Evolutionary conservation across 495 filamentous ascomycete genomes (phyloP).

Genomic region (Penicillium canariense): DNA sequence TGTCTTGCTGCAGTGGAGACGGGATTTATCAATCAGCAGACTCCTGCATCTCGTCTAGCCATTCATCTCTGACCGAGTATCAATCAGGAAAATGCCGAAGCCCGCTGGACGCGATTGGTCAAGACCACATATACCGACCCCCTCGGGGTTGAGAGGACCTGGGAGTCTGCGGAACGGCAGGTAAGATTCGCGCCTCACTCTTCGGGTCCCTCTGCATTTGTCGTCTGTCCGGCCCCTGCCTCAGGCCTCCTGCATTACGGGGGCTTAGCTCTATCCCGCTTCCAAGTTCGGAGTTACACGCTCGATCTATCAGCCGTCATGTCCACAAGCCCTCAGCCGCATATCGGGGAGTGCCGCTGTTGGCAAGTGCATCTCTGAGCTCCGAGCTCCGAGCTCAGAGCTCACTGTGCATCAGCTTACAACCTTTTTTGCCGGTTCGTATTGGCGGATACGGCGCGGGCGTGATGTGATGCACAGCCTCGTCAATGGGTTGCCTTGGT

Average conservation of each 20-base stretch:
- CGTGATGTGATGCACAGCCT: neutral
- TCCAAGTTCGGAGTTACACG: neutral
- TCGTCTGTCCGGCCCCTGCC: neutral
- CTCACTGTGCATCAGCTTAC: neutral
- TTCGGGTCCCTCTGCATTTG: conserved; percentile 3
- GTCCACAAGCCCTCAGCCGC: conserved; percentile 1
- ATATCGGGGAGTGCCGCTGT: neutral
- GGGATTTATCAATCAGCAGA: neutral
- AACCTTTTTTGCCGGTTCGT: neutral
- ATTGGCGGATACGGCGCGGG: neutral
- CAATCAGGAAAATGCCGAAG: conserved; percentile 51
- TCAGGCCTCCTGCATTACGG: neutral
- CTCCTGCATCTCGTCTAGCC: neutral
- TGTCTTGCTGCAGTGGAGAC: neutral
- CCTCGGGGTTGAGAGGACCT: conserved; percentile 63
- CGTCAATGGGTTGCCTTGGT: conserved; percentile 3
- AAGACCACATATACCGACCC: conserved; percentile 75
- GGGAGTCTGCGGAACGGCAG: conserved; percentile 77
- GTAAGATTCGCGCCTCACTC: conserved; percentile 30
- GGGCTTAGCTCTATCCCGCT: neutral
- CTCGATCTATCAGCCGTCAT: neutral
- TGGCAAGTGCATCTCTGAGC: neutral
- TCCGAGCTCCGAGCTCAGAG: neutral
- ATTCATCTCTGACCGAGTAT: conserved; percentile 8
- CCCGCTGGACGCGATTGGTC: conserved; percentile 70